Base-by-base conservation (phyloP, 805 yeast genomes). In the Cyberlindnera mycetangii region DNA sequence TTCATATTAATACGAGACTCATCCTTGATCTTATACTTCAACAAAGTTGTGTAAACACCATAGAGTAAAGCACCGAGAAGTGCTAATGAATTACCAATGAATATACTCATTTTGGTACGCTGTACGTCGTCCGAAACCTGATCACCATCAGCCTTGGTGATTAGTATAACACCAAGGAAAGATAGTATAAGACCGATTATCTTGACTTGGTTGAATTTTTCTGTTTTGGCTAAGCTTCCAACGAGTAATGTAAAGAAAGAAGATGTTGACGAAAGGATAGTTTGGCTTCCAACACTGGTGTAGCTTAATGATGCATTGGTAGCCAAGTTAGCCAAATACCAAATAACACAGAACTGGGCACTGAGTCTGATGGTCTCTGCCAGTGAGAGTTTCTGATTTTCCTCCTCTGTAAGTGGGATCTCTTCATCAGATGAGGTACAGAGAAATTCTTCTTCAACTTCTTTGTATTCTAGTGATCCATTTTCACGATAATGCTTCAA, bases 241-340 rank as follows among this genome's bases (percentile, higher is more conserved):
- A 92, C 75, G 1, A 90, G 54, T 32, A 93, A 72, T 0, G 99
- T 93, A 76, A 93, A 93, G 61, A 93, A 89, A 7, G 96, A 86
- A 5, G 95, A 84, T 0, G 98, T 90, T 30, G 97, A 85, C 15
- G 96, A 85, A 32, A 93, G 67, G 19, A 93, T 92, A 3, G 98
- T 93, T 58, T 95, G 97, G 12, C 93, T 84, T 2, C 96, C 95
- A 17, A 93, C 99, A 11, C 90, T 82, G 0, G 99, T 93, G 64
- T 84, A 93, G 19, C 85, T 76, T 41, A 93, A 70, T 17, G 95
- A 82, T 0, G 96, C 88, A 65, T 93, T 93, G 25, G 93, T 89
- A 44, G 87, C 83, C 51, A 90, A 72, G 63, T 93, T 93, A 3
- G 98, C 95, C 15, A 81, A 49, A 60, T 88, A 93, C 99, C 99